Evolutionary conservation across 2,329 filamentous ascomycete species (phyloP), one percentile per base, ranked within the genome.

Genomic region (Balansia obtecta): DNA sequence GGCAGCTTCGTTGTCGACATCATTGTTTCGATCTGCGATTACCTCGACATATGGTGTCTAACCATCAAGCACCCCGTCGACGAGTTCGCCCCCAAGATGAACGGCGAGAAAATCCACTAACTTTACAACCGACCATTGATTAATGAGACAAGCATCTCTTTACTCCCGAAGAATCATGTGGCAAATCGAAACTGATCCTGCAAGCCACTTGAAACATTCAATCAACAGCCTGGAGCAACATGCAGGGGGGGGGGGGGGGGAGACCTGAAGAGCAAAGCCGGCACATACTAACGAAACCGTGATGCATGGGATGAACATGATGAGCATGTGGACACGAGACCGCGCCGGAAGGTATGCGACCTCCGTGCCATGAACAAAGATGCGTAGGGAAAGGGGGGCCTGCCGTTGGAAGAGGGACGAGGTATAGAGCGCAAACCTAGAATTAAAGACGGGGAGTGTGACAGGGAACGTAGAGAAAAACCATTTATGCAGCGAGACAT

Each of bases 1-100:
- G 90, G 88, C 53, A 95, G 89, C 66, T 98, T 98, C 65, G 88
- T 97, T 51, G 86, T 95, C 33, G 93, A 97, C 65, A 90, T 97
- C 51, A 96, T 98, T 57, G 88, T 93, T 53, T 94, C 88, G 32
- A 97, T 98, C 59, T 98, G 93, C 70, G 93, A 98, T 66, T 95
- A 95, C 65, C 76, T 97, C 54, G 93, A 98, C 65, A 98, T 98
- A 58, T 97, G 89, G 88, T 98, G 93, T 65, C 73, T 98, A 65
- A 95, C 87, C 1, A 98, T 98, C 71, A 98, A 98, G 77, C 83
- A 97, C 60, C 80, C 79, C 20, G 74, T 76, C 55, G 70, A 74
- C 22, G 75, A 78, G 59, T 68, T 57, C 22, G 48, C 10, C 15
- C 15, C 39, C n/a, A 50, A 58, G 44, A 58, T 64, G 32, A 65